Evolutionary conservation across 345 rosid species (phyloP).

Genomic region (Populus euphratica): DNA sequence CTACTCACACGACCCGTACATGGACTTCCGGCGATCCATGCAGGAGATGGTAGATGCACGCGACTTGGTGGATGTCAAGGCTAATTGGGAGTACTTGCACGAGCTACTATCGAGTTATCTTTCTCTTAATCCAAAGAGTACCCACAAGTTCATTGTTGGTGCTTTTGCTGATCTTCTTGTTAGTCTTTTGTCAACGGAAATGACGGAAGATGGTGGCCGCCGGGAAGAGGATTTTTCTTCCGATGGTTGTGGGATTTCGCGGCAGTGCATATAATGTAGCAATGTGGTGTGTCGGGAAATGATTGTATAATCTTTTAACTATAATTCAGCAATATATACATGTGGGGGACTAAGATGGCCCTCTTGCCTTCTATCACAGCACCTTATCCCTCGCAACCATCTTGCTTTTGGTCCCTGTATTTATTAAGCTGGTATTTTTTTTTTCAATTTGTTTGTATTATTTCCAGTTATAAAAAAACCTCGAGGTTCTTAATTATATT

Average conservation of each 20-base stretch:
- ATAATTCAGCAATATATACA: conserved; percentile 11
- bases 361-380: conserved; percentile 1
- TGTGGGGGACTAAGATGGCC: conserved; percentile 18
- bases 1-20: conserved; percentile 76
- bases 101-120: conserved; percentile 77
- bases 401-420: background rate
- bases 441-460: background rate
- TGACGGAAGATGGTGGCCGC: background rate
- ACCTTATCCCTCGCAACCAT: background rate
- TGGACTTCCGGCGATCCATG: conserved; percentile 88
- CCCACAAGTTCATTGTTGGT: conserved; percentile 61
- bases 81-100: conserved; percentile 67
- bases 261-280: conserved; percentile 14
- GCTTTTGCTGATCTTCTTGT: conserved; percentile 83
- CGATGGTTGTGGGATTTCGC: conserved; percentile 8
- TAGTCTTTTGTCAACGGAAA: conserved; percentile 45
- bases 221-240: background rate
- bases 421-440: background rate
- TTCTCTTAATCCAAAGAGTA: conserved; percentile 56
- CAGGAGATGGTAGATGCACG: conserved; percentile 93
- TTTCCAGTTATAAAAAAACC: background rate
- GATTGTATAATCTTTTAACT: conserved; percentile 16
- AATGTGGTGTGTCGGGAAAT: conserved; percentile 12
- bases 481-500: background rate
- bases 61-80: conserved; percentile 44